Conservation (phyloP, 2,329 filamentous ascomycete genomes). For the Diplodia scrobiculata region DNA sequence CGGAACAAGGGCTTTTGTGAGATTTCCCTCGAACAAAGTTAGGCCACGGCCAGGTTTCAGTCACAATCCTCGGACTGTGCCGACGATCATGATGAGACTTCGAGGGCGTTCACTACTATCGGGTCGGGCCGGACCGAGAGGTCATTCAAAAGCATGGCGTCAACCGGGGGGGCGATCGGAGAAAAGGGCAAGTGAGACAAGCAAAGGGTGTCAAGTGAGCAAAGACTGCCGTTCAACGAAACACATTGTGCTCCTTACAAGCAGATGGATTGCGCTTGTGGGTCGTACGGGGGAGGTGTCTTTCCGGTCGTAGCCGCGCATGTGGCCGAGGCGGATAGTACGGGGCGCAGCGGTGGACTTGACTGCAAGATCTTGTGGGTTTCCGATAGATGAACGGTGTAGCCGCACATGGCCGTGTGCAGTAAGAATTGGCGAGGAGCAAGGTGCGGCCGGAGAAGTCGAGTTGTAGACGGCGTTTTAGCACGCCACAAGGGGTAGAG, state of each 20-base stretch:
- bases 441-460: too few relatives aligned
- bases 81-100: neutral
- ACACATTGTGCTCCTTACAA: constrained; percentile 5
- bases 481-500: constrained; percentile 1
- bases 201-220: neutral
- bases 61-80: neutral
- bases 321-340: neutral
- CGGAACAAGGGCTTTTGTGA: too few relatives aligned
- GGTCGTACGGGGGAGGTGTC: neutral
- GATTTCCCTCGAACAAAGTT: too few relatives aligned
- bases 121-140: constrained; percentile 15
- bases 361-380: constrained; percentile 9
- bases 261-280: neutral
- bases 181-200: constrained; percentile 2
- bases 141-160: neutral
- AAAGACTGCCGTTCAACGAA: neutral
- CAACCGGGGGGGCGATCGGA: neutral
- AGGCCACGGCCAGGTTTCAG: neutral
- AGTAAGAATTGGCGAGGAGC: neutral
- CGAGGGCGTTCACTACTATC: neutral
- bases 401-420: neutral
- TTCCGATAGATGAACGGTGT: constrained; percentile 2
- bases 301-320: neutral
- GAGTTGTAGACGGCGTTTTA: too few relatives aligned
- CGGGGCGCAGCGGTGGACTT: neutral